These are phyloP conservation scores for Pyrenopolyporus hunteri DNA, from an alignment of 495 filamentous ascomycete genomes.

Conservation along the genomic window DNA sequence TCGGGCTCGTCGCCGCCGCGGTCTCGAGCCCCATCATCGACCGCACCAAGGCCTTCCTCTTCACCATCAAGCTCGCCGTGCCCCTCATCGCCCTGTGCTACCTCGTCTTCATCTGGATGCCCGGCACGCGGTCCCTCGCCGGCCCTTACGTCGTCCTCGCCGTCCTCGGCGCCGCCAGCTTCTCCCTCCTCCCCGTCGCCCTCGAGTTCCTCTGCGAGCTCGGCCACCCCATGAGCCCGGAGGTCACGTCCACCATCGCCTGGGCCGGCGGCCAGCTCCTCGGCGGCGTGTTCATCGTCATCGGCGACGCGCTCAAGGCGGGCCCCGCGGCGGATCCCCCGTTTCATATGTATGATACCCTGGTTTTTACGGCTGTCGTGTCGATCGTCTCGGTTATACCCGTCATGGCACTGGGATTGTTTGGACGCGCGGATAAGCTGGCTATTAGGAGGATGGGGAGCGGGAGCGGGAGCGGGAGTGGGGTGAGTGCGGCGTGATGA, in stretches of 20 bases:
- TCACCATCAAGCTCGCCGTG: conserved; percentile 74
- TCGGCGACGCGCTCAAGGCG: conserved; percentile 79
- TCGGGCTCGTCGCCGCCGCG: conserved; percentile 79
- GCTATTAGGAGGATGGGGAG: conserved; percentile 60
- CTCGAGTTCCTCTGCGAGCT: conserved; percentile 88
- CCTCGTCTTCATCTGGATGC: conserved; percentile 81
- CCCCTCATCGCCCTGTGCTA: conserved; percentile 77
- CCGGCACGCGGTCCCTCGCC: conserved; percentile 68
- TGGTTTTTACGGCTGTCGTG: conserved; percentile 80
- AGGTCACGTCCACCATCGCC: conserved; percentile 79
- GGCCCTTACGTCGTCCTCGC: conserved; percentile 72
- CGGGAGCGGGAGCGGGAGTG: conserved; percentile 1
- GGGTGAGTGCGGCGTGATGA: neutral
- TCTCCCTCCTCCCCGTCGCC: conserved; percentile 79
- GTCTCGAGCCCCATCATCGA: conserved; percentile 82
- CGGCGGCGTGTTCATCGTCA: conserved; percentile 82
- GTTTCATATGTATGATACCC: conserved; percentile 70
- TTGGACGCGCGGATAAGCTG: conserved; percentile 60
- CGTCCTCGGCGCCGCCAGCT: conserved; percentile 81
- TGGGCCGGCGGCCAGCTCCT: conserved; percentile 84
- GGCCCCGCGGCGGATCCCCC: conserved; percentile 60
- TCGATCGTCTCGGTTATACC: conserved; percentile 68
- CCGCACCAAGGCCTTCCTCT: conserved; percentile 77
- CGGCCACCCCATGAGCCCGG: conserved; percentile 85
- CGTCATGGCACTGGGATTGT: conserved; percentile 69